Evolutionary conservation across 768 basidiomycete genomes (phyloP).

Genomic region (Naematelia encephala): DNA sequence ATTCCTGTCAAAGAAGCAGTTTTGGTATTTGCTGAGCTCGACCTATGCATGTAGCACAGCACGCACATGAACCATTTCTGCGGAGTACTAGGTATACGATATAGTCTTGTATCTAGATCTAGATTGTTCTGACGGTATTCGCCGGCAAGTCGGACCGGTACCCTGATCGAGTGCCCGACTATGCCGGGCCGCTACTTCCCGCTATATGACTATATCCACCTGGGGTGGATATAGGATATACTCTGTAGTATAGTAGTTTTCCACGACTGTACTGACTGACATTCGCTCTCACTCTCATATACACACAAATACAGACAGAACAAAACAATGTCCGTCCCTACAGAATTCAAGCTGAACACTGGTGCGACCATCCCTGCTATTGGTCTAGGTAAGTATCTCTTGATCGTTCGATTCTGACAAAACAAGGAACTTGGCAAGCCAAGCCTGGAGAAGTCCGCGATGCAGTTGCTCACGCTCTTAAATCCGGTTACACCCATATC

Average conservation of each 20-base stretch:
- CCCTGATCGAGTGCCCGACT: not conserved
- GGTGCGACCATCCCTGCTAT: constrained; percentile 71
- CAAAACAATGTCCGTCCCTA: constrained; percentile 52
- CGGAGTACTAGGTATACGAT: too few relatives aligned
- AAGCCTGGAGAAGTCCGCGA: constrained; percentile 65
- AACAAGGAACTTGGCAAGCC: constrained; percentile 75
- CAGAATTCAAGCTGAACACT: constrained; percentile 65
- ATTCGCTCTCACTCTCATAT: too few relatives aligned
- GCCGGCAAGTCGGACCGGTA: not conserved
- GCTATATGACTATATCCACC: not conserved
- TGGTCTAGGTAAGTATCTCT: constrained; percentile 56
- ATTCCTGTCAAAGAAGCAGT: too few relatives aligned
- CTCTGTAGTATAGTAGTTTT: too few relatives aligned
- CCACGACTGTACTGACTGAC: too few relatives aligned
- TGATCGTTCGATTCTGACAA: not conserved
- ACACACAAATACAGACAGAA: not conserved
- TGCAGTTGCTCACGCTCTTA: constrained; percentile 72
- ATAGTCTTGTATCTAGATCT: too few relatives aligned
- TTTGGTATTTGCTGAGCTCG: too few relatives aligned
- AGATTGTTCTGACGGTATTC: too few relatives aligned
- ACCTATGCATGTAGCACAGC: too few relatives aligned
- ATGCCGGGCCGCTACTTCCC: not conserved
- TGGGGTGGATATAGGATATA: not conserved
- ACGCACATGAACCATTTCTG: too few relatives aligned
- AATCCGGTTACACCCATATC: constrained; percentile 65